Percentiles rank a stretch among this genome's conserved stretches.
Evolutionary conservation across 768 basidiomycete genomes (phyloP).

Genomic region (Podaxis sp.): DNA sequence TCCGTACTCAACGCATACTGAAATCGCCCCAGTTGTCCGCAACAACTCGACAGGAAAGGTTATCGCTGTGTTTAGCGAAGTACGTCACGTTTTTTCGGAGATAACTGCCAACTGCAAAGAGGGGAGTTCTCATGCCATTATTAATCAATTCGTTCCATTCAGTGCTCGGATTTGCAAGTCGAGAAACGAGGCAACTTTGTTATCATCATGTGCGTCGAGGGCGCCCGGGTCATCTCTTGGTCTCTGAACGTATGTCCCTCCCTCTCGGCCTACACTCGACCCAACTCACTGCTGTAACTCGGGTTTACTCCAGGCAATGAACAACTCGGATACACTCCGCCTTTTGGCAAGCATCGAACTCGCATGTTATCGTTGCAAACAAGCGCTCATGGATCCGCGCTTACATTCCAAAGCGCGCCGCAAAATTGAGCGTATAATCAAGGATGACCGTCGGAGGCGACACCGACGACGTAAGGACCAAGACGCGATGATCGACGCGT

Average conservation of each 20-base stretch:
- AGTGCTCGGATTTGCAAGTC: constrained; percentile 74
- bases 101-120: neutral
- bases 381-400: constrained; percentile 66
- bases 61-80: constrained; percentile 70
- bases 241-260: constrained; percentile 65
- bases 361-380: constrained; percentile 76
- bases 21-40: constrained; percentile 50
- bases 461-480: constrained; percentile 84
- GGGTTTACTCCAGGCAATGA: constrained; percentile 56
- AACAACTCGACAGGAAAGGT: constrained; percentile 64
- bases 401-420: constrained; percentile 62
- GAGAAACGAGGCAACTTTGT: constrained; percentile 89
- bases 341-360: constrained; percentile 82
- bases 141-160: neutral
- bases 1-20: neutral
- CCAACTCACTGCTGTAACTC: constrained; percentile 10
- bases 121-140: neutral
- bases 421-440: constrained; percentile 77
- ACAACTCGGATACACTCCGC: constrained; percentile 80
- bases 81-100: constrained; percentile 27
- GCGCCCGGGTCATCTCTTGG: constrained; percentile 75
- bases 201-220: constrained; percentile 78
- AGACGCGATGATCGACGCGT: constrained; percentile 78
- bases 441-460: constrained; percentile 77
- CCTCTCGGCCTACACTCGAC: constrained; percentile 1